Evolutionary conservation across 495 filamentous ascomycete genomes (phyloP), one percentile per base, ranked within the genome.

Genomic region (Hypoxylon fuscum): DNA sequence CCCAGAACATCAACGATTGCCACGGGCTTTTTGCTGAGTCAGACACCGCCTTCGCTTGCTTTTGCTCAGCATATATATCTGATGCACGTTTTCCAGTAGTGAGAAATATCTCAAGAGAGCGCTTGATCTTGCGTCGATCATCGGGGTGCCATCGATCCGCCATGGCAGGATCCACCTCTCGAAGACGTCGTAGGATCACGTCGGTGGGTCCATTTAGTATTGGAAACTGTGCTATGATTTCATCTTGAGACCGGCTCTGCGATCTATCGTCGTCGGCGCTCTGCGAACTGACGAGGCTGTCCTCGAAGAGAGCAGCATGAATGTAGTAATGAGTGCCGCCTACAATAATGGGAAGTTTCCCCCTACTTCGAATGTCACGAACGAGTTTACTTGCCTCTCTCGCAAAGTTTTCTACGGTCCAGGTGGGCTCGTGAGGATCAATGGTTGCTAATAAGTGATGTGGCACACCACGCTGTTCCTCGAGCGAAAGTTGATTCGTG

Each of bases 241-340:
- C 65, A 14, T 79, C 74, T 9, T 71, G 66, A 10, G 59, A 37
- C 10, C 64, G 53, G 12, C 50, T 45, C 9, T 40, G 22, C 2
- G 31, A 14, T 2, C 53, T 60, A 21, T 64, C 59, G 5, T 59
- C 61, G 4, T 75, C 74, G 41, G 68, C 20, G 23, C 57, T n/a
- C 50, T 58, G 25, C 5, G 46, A 20, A 14, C 77, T 73, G 14
- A 91, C 76, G 25, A 92, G 58, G 22, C 76, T 73, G 44, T 91
- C 86, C 17, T 88, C 77, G 69, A 97, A 96, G 7, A 99, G 79
- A 12, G 98, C 82, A 1, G 89, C 83, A 67, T 97, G 92, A 0
- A 91, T 87, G 68, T 99, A 99, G 71, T 97, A 98, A 62, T 96
- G 91, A 3, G 93, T 96, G 21, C 96, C 96, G 12, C 96, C 96